Evolutionary conservation across 2,329 filamentous ascomycete genomes (phyloP), one percentile per base, ranked within the genome.

Genomic region (Ceratocystis colombiana): DNA sequence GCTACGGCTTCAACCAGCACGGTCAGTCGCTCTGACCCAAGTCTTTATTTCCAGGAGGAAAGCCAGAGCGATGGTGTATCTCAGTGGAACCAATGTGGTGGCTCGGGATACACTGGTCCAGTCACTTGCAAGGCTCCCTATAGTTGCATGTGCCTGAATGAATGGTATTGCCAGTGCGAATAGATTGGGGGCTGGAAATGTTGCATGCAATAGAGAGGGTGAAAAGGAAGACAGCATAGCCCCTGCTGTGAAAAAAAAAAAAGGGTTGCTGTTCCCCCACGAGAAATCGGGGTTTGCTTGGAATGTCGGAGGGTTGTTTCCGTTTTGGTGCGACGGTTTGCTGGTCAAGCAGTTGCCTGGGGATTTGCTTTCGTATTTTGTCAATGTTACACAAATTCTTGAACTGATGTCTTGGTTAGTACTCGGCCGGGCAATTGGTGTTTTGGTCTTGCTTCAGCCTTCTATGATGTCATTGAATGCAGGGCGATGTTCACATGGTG

Each of bases 151-250:
- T 64, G 62, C 15, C 37, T 65, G 28, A 71, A 71, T n/a, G 64
- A 69, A 41, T 71, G 68, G 65, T 71, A 71, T 69, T 70, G 68
- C 63, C 70, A 71, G 67, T 71, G 71, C 61, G 46, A 70, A 22
- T 71, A 66, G 57, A 3, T 3, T 37, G 33, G 33, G 7, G 8
- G 33, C 33, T 37, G 33, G 2, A 37, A 37, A 37, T 12, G 10
- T 1, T 12, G 33, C 33, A 10, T 37, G 33, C 10, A 12, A 37
- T 12, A 55, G 7, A 30, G 22, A 37, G 3, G 28, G 7, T 3
- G 22, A 28, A 22, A 12, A 12, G 22, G 8, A 25, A 22, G 50
- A 22, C n/a, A 20, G n/a, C 17, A 17, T 48, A 12, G 48, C 48
- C 20, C 8, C 7, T 12, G 53, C 10, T 7, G 53, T 17, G 28